Base-by-base conservation (phyloP, 75 land plant species). In the Pseudotsuga menziesii region DNA sequence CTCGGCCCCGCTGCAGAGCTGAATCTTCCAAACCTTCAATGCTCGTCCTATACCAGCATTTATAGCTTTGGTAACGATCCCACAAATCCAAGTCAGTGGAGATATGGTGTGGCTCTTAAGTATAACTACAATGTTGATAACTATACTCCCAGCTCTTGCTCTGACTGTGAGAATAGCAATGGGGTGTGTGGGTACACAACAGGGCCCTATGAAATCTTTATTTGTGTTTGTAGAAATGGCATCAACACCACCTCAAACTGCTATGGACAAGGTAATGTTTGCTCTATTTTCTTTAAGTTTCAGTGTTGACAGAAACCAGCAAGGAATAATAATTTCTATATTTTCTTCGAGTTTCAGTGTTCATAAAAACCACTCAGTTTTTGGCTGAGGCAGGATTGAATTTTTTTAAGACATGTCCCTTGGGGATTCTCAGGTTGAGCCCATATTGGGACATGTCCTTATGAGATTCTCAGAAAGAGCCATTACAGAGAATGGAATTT, bases 31-130 rank as follows among this genome's bases (percentile, higher is more conserved):
- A 59, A 52, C 25, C 76, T 79, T 19, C 80, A 74, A 22, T 73
- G 80, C 80, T 16, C 75, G 19, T 56, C 80, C 2, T 79, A 79
- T 58, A 79, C 80, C 26, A 73, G 63, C 76, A 74, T 79, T 27
- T 74, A 72, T 27, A 58, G 76, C 76, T 79, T 79, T 60, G 80
- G 76, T 5, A 25, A 4, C n/a, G 44, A 72, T 29, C 39, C 22
- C 39, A 76, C 39, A n/a, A 48, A 73, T 59, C 80, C 80, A 39
- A 19, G n/a, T 3, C 39, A 75, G 27, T 79, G 76, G 80, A 58
- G 54, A 39, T 60, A 79, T 48, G 80, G 80, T 23, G 59, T 79
- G 25, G 56, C 62, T 55, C 80, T 79, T 23, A 27, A 79, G 64
- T 79, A 73, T 61, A 72, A 57, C 11, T 74, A 54, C 58, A 55